Conservation (phyloP, 2,329 filamentous ascomycete species). For the Berkeleyomyces basicola region DNA sequence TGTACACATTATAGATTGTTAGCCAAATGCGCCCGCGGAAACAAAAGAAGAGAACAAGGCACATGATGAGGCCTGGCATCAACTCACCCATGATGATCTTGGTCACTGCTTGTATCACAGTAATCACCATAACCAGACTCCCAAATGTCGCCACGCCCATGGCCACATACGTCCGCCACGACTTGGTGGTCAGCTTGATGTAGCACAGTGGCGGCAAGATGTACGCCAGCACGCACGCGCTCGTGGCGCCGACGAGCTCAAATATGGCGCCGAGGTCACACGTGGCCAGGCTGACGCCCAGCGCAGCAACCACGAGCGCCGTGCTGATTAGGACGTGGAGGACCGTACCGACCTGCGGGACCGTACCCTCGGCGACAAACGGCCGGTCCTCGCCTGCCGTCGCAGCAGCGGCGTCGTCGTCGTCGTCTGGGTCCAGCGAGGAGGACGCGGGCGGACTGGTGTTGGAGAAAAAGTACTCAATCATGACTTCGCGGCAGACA, state of each 20-base stretch:
- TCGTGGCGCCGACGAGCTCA: constrained; percentile 89
- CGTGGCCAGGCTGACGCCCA: constrained; percentile 63
- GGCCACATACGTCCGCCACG: constrained; percentile 57
- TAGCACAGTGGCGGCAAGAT: constrained; percentile 91
- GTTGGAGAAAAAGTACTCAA: constrained; percentile 54
- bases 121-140: constrained; percentile 62
- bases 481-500: constrained; percentile 92
- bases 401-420: not conserved
- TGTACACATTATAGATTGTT: not conserved
- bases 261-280: constrained; percentile 92
- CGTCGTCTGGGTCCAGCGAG: constrained; percentile 1
- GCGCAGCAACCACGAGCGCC: constrained; percentile 60
- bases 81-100: constrained; percentile 44
- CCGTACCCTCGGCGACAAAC: constrained; percentile 12
- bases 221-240: constrained; percentile 84
- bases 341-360: constrained; percentile 33
- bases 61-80: too few species aligned
- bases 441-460: not conserved
- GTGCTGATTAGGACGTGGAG: constrained; percentile 81
- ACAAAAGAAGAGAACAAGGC: not conserved
- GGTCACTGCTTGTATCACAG: constrained; percentile 51
- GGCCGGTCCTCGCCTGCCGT: constrained; percentile 2
- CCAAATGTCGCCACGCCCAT: constrained; percentile 65
- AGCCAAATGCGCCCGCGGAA: not conserved
- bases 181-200: constrained; percentile 71